Conservation (phyloP, 139 green algal genomes). For the Pseudopediastrum boryanum region DNA sequence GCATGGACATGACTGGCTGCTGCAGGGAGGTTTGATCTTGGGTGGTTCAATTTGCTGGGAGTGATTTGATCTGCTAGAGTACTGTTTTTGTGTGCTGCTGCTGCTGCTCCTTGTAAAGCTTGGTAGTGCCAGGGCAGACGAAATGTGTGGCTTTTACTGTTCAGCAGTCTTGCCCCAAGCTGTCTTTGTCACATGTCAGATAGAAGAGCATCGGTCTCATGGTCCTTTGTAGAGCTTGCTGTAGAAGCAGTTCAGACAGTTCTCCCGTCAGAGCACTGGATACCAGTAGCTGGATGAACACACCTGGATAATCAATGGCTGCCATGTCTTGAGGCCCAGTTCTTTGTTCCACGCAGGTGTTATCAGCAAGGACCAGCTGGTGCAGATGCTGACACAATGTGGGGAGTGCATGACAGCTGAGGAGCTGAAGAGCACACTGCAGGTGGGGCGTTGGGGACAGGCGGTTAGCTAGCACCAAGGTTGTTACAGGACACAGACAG, state of each 20-base stretch:
- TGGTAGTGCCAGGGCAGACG: no score
- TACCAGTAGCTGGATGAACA: no score
- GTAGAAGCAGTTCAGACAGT: no score
- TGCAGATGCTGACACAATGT: conserved; percentile 45
- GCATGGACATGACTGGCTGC: not conserved
- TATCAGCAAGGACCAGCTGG: conserved; percentile 50
- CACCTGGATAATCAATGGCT: not conserved
- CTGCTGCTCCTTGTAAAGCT: no score
- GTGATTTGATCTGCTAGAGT: not conserved
- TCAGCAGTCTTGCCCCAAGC: no score
- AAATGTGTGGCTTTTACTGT: no score
- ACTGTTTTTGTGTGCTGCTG: no score
- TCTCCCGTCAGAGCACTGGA: no score
- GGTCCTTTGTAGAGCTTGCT: not conserved
- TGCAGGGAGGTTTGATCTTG: not conserved
- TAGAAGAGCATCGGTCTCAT: not conserved
- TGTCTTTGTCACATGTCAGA: not conserved
- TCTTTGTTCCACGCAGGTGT: conserved; percentile 16
- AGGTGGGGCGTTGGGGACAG: not conserved
- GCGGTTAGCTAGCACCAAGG: not conserved
- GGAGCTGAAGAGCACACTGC: conserved; percentile 53
- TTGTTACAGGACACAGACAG: not conserved
- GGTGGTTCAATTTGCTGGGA: not conserved
- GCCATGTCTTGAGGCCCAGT: not conserved
- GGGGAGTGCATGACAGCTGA: conserved; percentile 60